Evolutionary conservation across 345 rosid species (phyloP), one percentile per base, ranked within the genome.

Genomic region (Eucalyptus caleyi): DNA sequence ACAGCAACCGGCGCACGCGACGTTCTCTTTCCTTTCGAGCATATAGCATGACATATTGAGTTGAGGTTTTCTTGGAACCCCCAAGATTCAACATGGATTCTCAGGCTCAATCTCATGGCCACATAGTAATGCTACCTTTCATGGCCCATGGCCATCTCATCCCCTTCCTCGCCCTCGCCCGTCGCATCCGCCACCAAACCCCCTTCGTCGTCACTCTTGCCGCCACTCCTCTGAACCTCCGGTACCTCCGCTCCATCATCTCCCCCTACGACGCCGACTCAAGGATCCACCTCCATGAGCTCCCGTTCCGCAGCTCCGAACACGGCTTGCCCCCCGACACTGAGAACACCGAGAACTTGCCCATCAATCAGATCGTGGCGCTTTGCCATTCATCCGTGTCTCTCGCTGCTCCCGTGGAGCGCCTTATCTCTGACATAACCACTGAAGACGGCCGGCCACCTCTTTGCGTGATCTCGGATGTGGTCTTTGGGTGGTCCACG

Each of bases 131-230:
- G 95, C 89, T 95, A 0, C 95, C 96, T 8, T 42, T 91, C 54
- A 90, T 94, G 96, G 95, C 94, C 4, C 94, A 93, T 18, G 96
- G 95, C 86, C 96, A 95, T 92, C 94, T 95, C 26, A 93, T 92
- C 27, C 96, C 95, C 5, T 93, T 93, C 88, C 90, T 94, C 30
- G 91, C 93, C 10, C 90, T 95, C 2, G 95, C 95, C 15, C 90
- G 83, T 10, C 90, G 87, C 80, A 88, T 95, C 92, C 91, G 89
- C 37, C 91, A 56, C 8, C 89, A 86, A 26, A 87, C 92, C 3
- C 87, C 90, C 86, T 91, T 93, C 93, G 90, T 77, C 32, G 80
- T 94, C 86, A 90, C 93, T 90, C 87, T 93, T 4, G 95, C 94
- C 89, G 91, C 90, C 90, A 92, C 95, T 13, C 94, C 94, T 80